Evolutionary conservation across 257 asterid species (phyloP).

Genomic region (Striga asiatica): DNA sequence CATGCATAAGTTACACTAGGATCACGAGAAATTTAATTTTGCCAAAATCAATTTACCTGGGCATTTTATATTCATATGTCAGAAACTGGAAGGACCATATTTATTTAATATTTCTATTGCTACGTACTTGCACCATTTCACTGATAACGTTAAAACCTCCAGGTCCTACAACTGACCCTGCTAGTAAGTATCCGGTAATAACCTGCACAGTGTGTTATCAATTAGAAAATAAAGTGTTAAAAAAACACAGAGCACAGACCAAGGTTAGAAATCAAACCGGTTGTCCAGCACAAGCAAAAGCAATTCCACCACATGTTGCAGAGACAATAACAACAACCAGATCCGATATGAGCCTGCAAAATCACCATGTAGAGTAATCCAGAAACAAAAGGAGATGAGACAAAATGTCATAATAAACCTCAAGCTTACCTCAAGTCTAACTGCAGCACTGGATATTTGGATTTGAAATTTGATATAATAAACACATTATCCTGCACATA

Average conservation of each 20-base stretch:
- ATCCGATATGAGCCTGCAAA: conserved; percentile 86
- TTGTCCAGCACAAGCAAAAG: conserved; percentile 99
- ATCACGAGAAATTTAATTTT: conserved; percentile 5
- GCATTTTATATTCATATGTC: conserved; percentile 7
- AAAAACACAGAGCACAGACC: conserved; percentile 5
- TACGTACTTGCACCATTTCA: conserved; percentile 97
- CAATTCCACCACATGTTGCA: conserved; percentile 99
- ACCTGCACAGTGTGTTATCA: conserved; percentile 46
- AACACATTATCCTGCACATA: conserved; percentile 77
- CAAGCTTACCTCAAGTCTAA: conserved; percentile 73
- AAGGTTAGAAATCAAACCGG: conserved; percentile 56
- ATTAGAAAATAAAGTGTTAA: conserved; percentile 16
- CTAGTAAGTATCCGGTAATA: conserved; percentile 84
- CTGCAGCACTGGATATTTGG: conserved; percentile 91
- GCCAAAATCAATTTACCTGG: not conserved
- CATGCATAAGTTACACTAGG: conserved; percentile 18
- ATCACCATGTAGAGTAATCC: conserved; percentile 16
- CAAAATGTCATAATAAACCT: conserved; percentile 4
- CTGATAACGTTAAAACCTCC: conserved; percentile 92
- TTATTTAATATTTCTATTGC: conserved; percentile 1
- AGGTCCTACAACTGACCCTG: conserved; percentile 99
- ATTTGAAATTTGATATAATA: conserved; percentile 94
- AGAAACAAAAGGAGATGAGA: conserved; percentile 15
- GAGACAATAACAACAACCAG: conserved; percentile 95
- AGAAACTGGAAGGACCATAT: conserved; percentile 6